These are phyloP conservation scores for Carex littledalei DNA, from an alignment of 176 grass and related monocot genomes.

Conservation along the genomic window DNA sequence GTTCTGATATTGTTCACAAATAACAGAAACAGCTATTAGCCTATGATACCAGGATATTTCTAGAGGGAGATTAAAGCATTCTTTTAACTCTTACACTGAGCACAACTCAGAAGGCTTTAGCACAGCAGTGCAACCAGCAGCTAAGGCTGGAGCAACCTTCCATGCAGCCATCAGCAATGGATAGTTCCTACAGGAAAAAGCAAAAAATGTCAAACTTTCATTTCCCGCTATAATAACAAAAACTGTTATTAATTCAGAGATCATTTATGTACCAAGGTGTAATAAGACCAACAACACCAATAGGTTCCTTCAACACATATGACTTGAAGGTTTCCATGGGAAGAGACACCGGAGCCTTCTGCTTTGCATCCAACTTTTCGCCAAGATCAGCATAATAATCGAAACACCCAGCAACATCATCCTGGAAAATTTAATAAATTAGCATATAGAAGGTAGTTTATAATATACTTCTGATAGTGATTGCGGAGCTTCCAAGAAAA, in stretches of 20 bases:
- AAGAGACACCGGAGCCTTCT: slow-evolving; percentile 69
- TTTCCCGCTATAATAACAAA: neutral
- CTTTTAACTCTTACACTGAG: slow-evolving; percentile 66
- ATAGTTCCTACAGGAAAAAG: slow-evolving; percentile 64
- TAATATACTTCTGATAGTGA: neutral
- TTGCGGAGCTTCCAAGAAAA: neutral
- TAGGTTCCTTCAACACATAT: slow-evolving; percentile 73
- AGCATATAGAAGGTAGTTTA: neutral
- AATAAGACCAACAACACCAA: slow-evolving; percentile 92
- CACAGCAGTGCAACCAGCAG: slow-evolving; percentile 97
- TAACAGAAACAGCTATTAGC: neutral
- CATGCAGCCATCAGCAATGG: slow-evolving; percentile 95
- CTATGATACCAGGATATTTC: slow-evolving; percentile 10
- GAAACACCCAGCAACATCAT: slow-evolving; percentile 98
- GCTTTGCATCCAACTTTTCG: slow-evolving; percentile 75
- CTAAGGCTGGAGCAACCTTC: slow-evolving; percentile 98
- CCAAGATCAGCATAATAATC: slow-evolving; percentile 85
- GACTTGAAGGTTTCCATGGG: slow-evolving; percentile 91
- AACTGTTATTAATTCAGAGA: neutral
- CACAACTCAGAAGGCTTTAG: slow-evolving; percentile 90
- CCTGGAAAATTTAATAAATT: slow-evolving; percentile 41
- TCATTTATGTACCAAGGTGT: slow-evolving; percentile 72
- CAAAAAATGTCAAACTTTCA: slow-evolving; percentile 1
- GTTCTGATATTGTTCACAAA: slow-evolving; percentile 59
- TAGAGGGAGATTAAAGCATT: slow-evolving; percentile 2